phyloP scores from a whole-genome alignment of 768 basidiomycete genomes.

The Lactarius trivialis region DNA sequence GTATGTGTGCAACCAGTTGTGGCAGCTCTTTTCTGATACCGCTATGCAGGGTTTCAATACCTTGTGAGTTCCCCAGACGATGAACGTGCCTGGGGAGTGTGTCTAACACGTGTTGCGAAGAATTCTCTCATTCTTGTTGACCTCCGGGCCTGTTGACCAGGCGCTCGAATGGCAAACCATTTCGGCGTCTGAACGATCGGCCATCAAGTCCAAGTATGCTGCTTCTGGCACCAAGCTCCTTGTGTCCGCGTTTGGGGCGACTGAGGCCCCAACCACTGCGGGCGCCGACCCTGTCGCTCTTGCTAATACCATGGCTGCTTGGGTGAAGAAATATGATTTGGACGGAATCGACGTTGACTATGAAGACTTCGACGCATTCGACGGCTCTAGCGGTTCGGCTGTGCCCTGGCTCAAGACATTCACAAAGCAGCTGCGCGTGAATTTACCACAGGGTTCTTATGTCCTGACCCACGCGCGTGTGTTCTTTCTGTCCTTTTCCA shows the following conservation, averaged over 20 bases:
- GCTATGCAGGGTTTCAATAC: conserved; percentile 31
- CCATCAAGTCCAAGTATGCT: conserved; percentile 42
- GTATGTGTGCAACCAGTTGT: conserved; percentile 23
- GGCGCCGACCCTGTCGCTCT: conserved; percentile 35
- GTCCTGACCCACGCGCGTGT: conserved; percentile 35
- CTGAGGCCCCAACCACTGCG: conserved; percentile 38
- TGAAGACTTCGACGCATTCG: conserved; percentile 59
- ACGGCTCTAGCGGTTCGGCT: conserved; percentile 44
- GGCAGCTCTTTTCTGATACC: background rate
- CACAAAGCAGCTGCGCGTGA: conserved; percentile 32
- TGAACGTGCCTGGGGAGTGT: background rate
- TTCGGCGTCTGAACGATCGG: conserved; percentile 33
- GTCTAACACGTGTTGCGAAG: conserved; percentile 23
- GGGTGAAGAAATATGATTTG: conserved; percentile 41
- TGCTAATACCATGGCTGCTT: conserved; percentile 40
- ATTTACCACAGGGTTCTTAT: conserved; percentile 32
- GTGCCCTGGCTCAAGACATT: conserved; percentile 40
- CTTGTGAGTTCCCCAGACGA: conserved; percentile 25
- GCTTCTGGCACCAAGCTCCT: conserved; percentile 53
- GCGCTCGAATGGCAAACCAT: conserved; percentile 42
- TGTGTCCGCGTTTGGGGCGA: conserved; percentile 49
- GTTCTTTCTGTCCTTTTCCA: conserved; percentile 12
- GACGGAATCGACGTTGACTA: conserved; percentile 53
- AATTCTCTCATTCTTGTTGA: conserved; percentile 38
- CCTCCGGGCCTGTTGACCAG: conserved; percentile 39